A percentile compares a stretch with the other conserved stretches of the same genome.
These are phyloP conservation scores for Vitis hybrid DNA, from an alignment of 177 flowering plant genomes.

Conservation along the genomic window DNA sequence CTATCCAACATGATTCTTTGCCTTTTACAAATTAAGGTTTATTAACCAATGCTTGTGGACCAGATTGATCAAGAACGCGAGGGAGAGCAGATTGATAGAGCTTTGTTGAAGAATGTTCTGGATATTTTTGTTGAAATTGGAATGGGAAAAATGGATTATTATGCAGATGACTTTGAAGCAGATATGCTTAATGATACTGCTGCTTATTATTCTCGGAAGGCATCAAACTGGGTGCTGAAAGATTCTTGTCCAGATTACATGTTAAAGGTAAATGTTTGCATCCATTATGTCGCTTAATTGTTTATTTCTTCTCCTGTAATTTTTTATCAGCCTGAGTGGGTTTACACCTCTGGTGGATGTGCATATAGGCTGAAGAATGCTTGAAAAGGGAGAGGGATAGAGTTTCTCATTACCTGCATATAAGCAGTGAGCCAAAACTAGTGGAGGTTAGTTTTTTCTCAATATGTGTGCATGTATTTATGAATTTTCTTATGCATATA, in stretches of 20 bases:
- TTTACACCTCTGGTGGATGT: not conserved
- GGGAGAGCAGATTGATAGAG: conserved; percentile 59
- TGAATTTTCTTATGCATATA: too few species aligned
- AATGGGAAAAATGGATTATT: conserved; percentile 38
- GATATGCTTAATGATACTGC: conserved; percentile 41
- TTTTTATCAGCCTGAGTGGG: not conserved
- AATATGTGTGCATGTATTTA: too few species aligned
- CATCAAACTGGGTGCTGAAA: conserved; percentile 50
- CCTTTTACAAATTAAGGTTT: not conserved
- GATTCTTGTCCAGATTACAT: conserved; percentile 59
- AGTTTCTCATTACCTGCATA: conserved; percentile 48
- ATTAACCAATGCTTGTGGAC: not conserved
- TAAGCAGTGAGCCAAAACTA: conserved; percentile 50
- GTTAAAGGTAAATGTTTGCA: conserved; percentile 34
- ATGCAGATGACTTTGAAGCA: conserved; percentile 50
- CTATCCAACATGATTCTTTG: not conserved
- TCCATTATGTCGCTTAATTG: not conserved
- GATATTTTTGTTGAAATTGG: conserved; percentile 49
- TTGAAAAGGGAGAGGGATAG: conserved; percentile 57
- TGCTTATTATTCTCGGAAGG: conserved; percentile 52
- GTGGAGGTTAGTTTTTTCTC: conserved; percentile 38
- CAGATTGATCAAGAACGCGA: conserved; percentile 66
- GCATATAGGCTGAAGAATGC: conserved; percentile 57
- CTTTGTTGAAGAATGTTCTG: conserved; percentile 48
- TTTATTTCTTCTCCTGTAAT: not conserved